Evolutionary conservation across 1,139 yeast species (phyloP).

Genomic region (Lodderomyces orthopsilosis): DNA sequence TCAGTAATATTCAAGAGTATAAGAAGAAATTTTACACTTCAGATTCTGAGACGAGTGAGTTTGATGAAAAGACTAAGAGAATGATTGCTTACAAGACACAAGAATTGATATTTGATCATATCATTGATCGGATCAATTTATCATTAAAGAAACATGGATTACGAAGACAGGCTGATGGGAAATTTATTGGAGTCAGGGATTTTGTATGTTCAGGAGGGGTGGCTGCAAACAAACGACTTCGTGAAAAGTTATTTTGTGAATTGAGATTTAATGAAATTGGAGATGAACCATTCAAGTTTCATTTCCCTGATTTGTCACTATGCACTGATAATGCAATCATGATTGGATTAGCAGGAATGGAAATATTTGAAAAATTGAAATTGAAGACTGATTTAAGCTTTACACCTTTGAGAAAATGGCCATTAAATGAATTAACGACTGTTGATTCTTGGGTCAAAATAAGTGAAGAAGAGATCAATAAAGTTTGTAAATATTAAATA

Average conservation of each 20-base stretch:
- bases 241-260: conserved; percentile 46
- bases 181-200: conserved; percentile 44
- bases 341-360: conserved; percentile 98
- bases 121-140: conserved; percentile 59
- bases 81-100: conserved; percentile 65
- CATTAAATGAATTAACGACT: conserved; percentile 47
- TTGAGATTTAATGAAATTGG: conserved; percentile 19
- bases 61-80: conserved; percentile 23
- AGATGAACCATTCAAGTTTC: conserved; percentile 25
- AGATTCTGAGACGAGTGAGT: conserved; percentile 1
- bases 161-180: conserved; percentile 24
- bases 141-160: conserved; percentile 42
- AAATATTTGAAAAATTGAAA: conserved; percentile 58
- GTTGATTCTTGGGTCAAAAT: conserved; percentile 51
- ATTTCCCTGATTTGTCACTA: conserved; percentile 67
- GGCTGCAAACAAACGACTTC: conserved; percentile 65
- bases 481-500: conserved; percentile 13
- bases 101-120: conserved; percentile 65
- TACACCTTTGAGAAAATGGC: conserved; percentile 74
- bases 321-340: conserved; percentile 96
- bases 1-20: conserved; percentile 50
- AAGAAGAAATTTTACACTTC: conserved; percentile 10
- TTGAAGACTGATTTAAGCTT: conserved; percentile 50
- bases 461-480: conserved; percentile 14
- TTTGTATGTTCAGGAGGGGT: conserved; percentile 94